Conservation (phyloP, 202 grass and related monocot genomes). For the Cymbopogon flexuosus region DNA sequence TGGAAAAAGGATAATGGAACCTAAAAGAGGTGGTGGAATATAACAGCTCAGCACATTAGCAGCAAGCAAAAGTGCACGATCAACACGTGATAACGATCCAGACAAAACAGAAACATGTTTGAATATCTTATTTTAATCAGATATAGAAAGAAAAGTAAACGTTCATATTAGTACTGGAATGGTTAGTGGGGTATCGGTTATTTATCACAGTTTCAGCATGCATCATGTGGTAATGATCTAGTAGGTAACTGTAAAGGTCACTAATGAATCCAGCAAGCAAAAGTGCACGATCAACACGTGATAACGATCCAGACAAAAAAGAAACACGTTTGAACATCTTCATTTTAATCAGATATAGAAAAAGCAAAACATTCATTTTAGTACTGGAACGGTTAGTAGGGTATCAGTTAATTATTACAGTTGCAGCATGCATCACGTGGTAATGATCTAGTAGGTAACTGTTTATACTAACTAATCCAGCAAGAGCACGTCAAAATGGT, state of each 20-base stretch:
- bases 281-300: background rate
- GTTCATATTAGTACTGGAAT: background rate
- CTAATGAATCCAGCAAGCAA: background rate
- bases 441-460: background rate
- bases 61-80: background rate
- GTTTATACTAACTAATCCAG: background rate
- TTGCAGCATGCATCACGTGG: slow-evolving; percentile 18
- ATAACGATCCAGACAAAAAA: background rate
- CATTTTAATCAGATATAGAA: slow-evolving; percentile 6
- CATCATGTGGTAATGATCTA: background rate
- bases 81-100: background rate
- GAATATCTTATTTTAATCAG: background rate
- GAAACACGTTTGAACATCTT: background rate
- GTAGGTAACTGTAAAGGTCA: background rate
- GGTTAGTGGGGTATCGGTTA: slow-evolving; percentile 1
- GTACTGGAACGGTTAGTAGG: background rate
- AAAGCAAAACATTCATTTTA: slow-evolving; percentile 13
- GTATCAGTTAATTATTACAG: background rate
- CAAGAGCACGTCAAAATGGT: slow-evolving; percentile 17
- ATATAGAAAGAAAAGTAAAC: slow-evolving; percentile 13
- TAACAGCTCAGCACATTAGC: background rate
- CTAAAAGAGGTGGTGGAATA: background rate
- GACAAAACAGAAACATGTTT: slow-evolving; percentile 7
- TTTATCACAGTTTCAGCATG: slow-evolving; percentile 16
- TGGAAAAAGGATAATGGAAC: background rate